Evolutionary conservation across 2,329 filamentous ascomycete genomes (phyloP).

Genomic region (Plectosphaerella plurivora): DNA sequence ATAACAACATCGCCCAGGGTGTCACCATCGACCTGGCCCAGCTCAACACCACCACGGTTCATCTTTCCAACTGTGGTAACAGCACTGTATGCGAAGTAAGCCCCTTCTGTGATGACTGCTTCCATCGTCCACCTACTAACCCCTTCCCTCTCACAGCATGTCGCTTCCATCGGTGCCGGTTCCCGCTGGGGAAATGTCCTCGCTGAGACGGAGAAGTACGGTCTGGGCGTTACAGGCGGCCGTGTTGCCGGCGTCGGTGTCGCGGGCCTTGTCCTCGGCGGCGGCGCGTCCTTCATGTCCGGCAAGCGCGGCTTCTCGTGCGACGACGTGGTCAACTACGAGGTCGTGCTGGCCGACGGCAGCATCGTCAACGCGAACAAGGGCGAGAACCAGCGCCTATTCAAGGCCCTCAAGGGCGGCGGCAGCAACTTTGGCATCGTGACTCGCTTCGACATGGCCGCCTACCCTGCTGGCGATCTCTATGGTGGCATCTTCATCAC

Average conservation of each 20-base stretch:
- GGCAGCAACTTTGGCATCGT: slow-evolving; percentile 41
- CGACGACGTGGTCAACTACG: slow-evolving; percentile 32
- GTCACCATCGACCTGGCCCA: slow-evolving; percentile 33
- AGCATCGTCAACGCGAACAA: slow-evolving; percentile 31
- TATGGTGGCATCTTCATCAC: not conserved
- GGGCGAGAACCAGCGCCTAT: slow-evolving; percentile 32
- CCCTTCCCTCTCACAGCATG: not conserved
- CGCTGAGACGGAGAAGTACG: not conserved
- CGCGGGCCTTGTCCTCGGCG: slow-evolving; percentile 21
- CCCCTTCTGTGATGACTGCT: too few species aligned
- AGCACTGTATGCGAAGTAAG: too few species aligned
- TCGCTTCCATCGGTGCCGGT: slow-evolving; percentile 1
- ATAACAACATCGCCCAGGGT: slow-evolving; percentile 32
- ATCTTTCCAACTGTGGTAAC: not conserved
- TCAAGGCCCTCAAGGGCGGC: slow-evolving; percentile 39
- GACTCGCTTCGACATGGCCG: slow-evolving; percentile 10
- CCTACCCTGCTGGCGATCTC: not conserved
- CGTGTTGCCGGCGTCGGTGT: slow-evolving; percentile 19
- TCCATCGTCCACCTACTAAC: too few species aligned
- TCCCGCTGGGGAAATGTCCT: slow-evolving; percentile 5
- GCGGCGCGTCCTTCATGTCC: slow-evolving; percentile 16
- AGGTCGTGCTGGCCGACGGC: slow-evolving; percentile 39
- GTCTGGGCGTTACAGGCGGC: slow-evolving; percentile 1
- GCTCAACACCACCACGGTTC: slow-evolving; percentile 17
- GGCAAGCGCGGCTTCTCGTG: slow-evolving; percentile 27